Conservation (phyloP, 192 early-diverging fungal genomes). For the Rhizoclosmatium sp. region DNA sequence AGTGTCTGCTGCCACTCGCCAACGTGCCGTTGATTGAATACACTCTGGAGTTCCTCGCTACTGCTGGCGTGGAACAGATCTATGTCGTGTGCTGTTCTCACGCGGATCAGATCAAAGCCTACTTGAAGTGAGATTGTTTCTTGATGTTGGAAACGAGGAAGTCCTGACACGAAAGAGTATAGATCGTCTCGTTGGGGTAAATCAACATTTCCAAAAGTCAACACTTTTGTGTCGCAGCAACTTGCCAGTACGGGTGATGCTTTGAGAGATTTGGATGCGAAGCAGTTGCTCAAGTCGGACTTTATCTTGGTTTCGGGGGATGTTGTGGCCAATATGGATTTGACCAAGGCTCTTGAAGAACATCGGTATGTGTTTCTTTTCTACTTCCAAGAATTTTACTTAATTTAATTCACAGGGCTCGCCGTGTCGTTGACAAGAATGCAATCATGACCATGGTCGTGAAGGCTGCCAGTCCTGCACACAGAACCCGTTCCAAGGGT, state of each 20-base stretch:
- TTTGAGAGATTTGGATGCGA: conserved; percentile 75
- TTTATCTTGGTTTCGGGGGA: conserved; percentile 93
- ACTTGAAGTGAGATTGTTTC: conserved; percentile 72
- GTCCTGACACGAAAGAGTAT: neutral
- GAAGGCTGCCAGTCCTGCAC: conserved; percentile 71
- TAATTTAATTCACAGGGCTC: conserved; percentile 49
- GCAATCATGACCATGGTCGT: conserved; percentile 93
- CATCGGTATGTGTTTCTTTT: conserved; percentile 61
- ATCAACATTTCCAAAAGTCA: conserved; percentile 69
- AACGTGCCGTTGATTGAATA: conserved; percentile 98
- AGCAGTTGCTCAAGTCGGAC: conserved; percentile 80
- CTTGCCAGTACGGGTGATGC: conserved; percentile 89
- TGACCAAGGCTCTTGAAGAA: conserved; percentile 77
- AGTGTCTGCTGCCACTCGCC: conserved; percentile 91
- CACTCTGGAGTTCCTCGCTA: conserved; percentile 90
- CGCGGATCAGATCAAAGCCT: conserved; percentile 80
- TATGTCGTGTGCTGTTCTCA: conserved; percentile 87
- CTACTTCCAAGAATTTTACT: conserved; percentile 2
- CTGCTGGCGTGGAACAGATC: conserved; percentile 85
- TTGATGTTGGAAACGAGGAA: neutral
- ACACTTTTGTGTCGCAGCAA: conserved; percentile 75
- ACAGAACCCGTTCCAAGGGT: conserved; percentile 62
- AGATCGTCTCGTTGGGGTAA: conserved; percentile 79
- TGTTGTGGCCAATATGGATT: conserved; percentile 88
- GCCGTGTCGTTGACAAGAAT: conserved; percentile 77